Base-by-base conservation (phyloP, 1,284 basidiomycete species). In the Cerrena zonata region DNA sequence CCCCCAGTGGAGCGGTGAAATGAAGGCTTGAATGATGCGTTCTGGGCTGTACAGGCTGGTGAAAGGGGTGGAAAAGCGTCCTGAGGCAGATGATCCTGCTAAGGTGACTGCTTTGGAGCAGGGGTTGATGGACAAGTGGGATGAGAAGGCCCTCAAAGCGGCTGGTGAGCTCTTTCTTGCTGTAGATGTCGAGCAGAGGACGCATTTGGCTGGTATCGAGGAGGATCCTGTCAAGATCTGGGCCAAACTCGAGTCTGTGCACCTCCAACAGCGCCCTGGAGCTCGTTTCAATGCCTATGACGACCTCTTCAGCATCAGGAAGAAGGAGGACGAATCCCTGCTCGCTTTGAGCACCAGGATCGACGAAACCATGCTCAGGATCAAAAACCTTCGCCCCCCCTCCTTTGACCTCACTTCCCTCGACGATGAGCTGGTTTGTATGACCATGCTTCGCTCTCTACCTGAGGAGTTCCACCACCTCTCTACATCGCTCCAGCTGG, bases 201-300 rank as follows among this genome's bases (percentile, higher is more conserved):
- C 23, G 19, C 36, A 48, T 23, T 18, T 48, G n/a, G 34, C n/a
- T 19, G 46, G 46, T 5, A 48, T 48, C 11, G 46, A 48, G 5
- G 46, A 48, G 13, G 46, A 48, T 40, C 46, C 46, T 10, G 23
- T 38, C 5, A 15, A 5, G 7, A 48, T 48, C 5, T 48, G 46
- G 46, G 19, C 12, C 21, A 48, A 37, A 30, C 47, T 48, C 22
- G 36, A 38, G 34, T 27, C 25, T 27, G 19, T 48, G 11, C 46
- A 48, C 36, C n/a, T 37, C 5, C 22, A 19, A 12, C 30, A 40
- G 37, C 19, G 22, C 11, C 39, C 48, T 19, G 40, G 39, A 13
- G 40, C 39, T 49, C 40, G 39, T n/a, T 42, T 49, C 54, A 67
- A 65, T 49, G 63, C 66, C 50, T 69, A 66, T 58, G 62, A 69